Evolutionary conservation across 73 alveolate species (phyloP).

Genomic region (Breviolum minutum): DNA sequence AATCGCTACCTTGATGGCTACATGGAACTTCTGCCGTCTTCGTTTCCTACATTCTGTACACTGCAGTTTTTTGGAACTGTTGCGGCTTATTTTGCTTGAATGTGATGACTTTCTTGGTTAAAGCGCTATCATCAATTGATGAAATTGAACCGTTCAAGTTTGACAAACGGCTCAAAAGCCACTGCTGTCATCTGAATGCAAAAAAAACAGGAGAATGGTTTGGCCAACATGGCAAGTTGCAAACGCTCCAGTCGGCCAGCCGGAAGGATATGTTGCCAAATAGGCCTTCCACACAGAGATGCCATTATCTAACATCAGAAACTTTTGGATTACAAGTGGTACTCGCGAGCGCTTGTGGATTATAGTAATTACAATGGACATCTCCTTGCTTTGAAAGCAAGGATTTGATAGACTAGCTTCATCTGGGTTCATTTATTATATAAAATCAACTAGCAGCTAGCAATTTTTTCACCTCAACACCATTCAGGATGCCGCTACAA

Average conservation of each 20-base stretch:
- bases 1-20: neutral
- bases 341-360: no score
- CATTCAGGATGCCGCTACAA: neutral
- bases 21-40: neutral
- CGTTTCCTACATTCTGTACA: neutral
- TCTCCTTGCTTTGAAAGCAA: no score
- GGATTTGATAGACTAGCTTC: no score
- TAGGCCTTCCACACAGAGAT: neutral
- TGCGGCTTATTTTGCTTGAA: no score
- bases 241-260: slow-evolving; percentile 75
- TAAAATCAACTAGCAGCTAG: no score
- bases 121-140: no score
- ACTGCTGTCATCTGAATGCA: neutral
- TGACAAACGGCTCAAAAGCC: neutral
- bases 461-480: no score
- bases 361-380: no score
- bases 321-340: no score
- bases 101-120: no score
- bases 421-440: no score
- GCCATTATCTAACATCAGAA: neutral
- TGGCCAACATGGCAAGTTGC: neutral
- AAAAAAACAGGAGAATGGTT: neutral
- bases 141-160: no score
- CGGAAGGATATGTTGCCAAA: slow-evolving; percentile 40
- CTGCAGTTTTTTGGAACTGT: neutral